Evolutionary conservation across 371 early-diverging fungal species (phyloP).

Genomic region (Apophysomyces ossiformis): DNA sequence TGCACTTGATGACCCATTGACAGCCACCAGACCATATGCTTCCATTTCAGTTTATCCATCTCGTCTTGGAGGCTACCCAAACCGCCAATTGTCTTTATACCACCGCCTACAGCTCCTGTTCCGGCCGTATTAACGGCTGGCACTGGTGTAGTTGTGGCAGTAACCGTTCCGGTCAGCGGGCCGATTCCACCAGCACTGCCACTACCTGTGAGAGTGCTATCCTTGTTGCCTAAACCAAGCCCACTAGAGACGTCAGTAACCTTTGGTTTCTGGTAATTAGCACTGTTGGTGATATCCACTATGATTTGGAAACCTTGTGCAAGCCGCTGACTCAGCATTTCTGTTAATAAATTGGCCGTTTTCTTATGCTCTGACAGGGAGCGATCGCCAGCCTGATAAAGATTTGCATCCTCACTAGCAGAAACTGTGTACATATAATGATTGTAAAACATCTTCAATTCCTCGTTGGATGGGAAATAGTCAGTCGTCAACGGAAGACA

Average conservation of each 20-base stretch:
- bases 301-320: constrained; percentile 95
- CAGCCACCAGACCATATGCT: constrained; percentile 69
- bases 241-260: constrained; percentile 17
- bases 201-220: background rate
- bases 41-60: constrained; percentile 38
- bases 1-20: constrained; percentile 89
- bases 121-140: constrained; percentile 8
- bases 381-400: constrained; percentile 59
- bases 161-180: background rate
- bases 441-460: constrained; percentile 70
- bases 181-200: constrained; percentile 10
- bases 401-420: constrained; percentile 68
- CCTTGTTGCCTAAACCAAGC: background rate
- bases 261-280: constrained; percentile 29
- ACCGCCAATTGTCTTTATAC: constrained; percentile 8
- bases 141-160: background rate
- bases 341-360: constrained; percentile 75
- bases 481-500: constrained; percentile 94
- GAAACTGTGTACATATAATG: constrained; percentile 86
- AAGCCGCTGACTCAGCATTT: constrained; percentile 89
- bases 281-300: constrained; percentile 52
- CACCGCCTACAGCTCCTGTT: constrained; percentile 8
- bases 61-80: constrained; percentile 24
- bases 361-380: constrained; percentile 52
- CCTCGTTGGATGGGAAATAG: constrained; percentile 80